phyloP scores from a whole-genome alignment of 192 early-diverging fungal species.

The Dispira simplex region DNA sequence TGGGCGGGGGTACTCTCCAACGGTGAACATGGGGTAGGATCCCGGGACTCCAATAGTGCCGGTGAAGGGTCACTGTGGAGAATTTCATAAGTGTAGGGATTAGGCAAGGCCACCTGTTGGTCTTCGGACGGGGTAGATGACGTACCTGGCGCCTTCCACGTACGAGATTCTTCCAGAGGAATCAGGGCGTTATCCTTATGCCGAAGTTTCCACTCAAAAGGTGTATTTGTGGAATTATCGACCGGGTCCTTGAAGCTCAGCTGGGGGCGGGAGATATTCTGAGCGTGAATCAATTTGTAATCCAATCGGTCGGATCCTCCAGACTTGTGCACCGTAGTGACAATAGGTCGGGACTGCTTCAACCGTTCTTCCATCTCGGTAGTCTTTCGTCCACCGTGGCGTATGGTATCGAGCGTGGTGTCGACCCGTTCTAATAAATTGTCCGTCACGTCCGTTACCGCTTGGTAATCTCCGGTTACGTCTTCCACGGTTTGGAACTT shows the following conservation, averaged over 20 bases:
- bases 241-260: conserved; percentile 67
- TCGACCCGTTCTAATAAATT: conserved; percentile 3
- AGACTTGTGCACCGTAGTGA: conserved; percentile 20
- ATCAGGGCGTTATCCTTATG: conserved; percentile 68
- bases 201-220: conserved; percentile 66
- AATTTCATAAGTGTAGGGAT: conserved; percentile 92
- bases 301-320: conserved; percentile 17
- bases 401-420: background rate
- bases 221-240: conserved; percentile 66
- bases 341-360: conserved; percentile 19
- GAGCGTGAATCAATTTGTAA: conserved; percentile 44
- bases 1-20: conserved; percentile 57
- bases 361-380: background rate
- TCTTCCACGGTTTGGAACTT: background rate
- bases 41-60: conserved; percentile 39
- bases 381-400: background rate
- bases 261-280: conserved; percentile 74
- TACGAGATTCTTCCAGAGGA: conserved; percentile 41
- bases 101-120: conserved; percentile 26
- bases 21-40: conserved; percentile 32
- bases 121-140: background rate
- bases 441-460: conserved; percentile 8
- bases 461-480: background rate
- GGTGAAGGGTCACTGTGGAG: conserved; percentile 54
- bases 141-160: background rate